phyloP scores from a whole-genome alignment of 2,329 filamentous ascomycete species.

The Aurifilum marmelostoma region DNA sequence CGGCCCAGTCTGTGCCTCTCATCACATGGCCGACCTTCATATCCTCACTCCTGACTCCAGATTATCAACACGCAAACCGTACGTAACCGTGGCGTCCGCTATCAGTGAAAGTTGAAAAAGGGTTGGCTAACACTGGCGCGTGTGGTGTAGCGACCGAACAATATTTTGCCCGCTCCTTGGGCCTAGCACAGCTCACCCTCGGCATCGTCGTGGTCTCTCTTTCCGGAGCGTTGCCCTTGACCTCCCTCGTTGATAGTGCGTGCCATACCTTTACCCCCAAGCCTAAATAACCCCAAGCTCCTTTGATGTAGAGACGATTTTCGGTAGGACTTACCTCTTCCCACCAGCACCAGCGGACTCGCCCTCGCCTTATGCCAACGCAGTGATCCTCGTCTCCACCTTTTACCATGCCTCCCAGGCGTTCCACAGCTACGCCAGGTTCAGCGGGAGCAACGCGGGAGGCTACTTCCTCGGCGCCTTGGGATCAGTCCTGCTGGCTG shows the following conservation, averaged over 20 bases:
- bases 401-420: conserved; percentile 66
- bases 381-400: conserved; percentile 67
- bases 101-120: neutral
- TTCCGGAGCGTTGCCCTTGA: conserved; percentile 71
- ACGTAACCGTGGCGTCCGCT: conserved; percentile 23
- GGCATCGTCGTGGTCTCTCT: conserved; percentile 68
- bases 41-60: conserved; percentile 45
- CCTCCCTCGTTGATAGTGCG: conserved; percentile 49
- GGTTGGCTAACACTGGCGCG: neutral
- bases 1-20: conserved; percentile 51
- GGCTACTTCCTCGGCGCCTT: conserved; percentile 64
- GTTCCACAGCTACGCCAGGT: conserved; percentile 71
- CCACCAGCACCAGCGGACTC: conserved; percentile 41
- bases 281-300: too few species aligned
- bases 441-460: conserved; percentile 57
- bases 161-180: conserved; percentile 75
- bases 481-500: conserved; percentile 60
- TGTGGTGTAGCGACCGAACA: conserved; percentile 59
- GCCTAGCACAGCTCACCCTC: conserved; percentile 67
- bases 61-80: conserved; percentile 40
- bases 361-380: conserved; percentile 65
- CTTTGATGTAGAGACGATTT: too few species aligned
- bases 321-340: conserved; percentile 10
- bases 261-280: neutral
- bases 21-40: conserved; percentile 54